These are phyloP conservation scores for Pneumocystis carinii DNA, from an alignment of 1,139 yeast genomes.

Conservation along the genomic window DNA sequence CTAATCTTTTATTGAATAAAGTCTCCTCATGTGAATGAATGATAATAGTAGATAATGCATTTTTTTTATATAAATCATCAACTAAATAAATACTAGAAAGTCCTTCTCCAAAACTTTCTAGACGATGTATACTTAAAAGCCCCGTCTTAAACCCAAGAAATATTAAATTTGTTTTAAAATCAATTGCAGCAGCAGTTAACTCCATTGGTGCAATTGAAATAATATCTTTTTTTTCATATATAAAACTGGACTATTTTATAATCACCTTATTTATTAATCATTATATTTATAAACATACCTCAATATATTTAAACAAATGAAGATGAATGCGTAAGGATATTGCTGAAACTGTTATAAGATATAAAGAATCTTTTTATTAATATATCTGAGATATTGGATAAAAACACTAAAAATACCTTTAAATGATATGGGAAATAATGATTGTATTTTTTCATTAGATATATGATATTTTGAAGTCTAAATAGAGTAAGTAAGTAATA, in stretches of 20 bases:
- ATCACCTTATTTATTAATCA: neutral
- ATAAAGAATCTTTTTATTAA: neutral
- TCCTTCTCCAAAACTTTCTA: neutral
- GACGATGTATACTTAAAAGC: neutral
- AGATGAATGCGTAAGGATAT: neutral
- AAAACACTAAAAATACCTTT: neutral
- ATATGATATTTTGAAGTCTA: neutral
- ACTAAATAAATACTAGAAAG: neutral
- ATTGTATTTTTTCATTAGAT: neutral
- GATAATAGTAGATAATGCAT: neutral
- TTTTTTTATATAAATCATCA: neutral
- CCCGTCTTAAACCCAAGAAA: neutral
- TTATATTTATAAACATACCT: neutral
- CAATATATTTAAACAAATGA: neutral
- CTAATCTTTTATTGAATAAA: neutral
- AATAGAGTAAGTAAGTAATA: neutral
- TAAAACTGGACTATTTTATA: neutral
- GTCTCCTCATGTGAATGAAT: neutral
- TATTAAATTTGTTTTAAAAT: neutral
- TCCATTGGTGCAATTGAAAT: neutral
- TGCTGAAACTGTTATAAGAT: neutral
- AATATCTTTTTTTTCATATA: neutral
- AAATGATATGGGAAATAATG: neutral
- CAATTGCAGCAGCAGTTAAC: neutral
- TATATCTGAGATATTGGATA: neutral